Percentiles rank a stretch among this genome's conserved stretches.
Evolutionary conservation across 2,329 filamentous ascomycete species (phyloP).

Genomic region (Colletotrichum coccodes): DNA sequence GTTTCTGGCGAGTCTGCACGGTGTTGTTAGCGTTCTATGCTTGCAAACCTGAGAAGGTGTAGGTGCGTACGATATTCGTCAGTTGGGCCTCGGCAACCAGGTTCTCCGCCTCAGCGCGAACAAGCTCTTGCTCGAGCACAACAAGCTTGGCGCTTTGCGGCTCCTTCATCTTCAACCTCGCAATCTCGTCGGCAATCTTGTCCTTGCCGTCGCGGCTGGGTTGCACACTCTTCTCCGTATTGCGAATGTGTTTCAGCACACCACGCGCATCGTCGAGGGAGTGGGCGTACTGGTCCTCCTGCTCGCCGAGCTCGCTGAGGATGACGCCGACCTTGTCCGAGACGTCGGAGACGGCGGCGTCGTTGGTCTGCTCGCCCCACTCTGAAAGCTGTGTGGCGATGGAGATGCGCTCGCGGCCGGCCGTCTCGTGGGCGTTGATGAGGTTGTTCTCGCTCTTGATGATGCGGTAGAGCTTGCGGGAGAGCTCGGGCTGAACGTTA

Average conservation of each 20-base stretch:
- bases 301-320: conserved; percentile 90
- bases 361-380: conserved; percentile 92
- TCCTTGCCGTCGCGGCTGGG: conserved; percentile 87
- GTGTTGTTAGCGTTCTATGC: not conserved
- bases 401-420: conserved; percentile 83
- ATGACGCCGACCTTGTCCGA: conserved; percentile 96
- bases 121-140: conserved; percentile 93
- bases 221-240: conserved; percentile 95
- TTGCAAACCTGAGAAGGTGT: not conserved
- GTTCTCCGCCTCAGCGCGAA: conserved; percentile 94
- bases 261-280: conserved; percentile 86
- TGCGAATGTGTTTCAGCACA: conserved; percentile 89
- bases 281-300: conserved; percentile 89
- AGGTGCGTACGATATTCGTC: conserved; percentile 82
- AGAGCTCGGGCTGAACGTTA: conserved; percentile 85
- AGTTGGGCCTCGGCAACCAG: conserved; percentile 96
- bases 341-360: conserved; percentile 88
- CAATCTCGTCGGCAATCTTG: conserved; percentile 93
- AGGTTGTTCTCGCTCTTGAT: conserved; percentile 96
- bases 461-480: conserved; percentile 86
- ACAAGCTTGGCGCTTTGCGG: conserved; percentile 84
- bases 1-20: conserved; percentile 85
- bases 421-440: conserved; percentile 84
- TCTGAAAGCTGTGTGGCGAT: conserved; percentile 94
- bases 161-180: conserved; percentile 91